Percentiles rank a stretch among this genome's conserved stretches.
Conservation (phyloP, 331 rosid genomes). For the Quercus lobata region DNA sequence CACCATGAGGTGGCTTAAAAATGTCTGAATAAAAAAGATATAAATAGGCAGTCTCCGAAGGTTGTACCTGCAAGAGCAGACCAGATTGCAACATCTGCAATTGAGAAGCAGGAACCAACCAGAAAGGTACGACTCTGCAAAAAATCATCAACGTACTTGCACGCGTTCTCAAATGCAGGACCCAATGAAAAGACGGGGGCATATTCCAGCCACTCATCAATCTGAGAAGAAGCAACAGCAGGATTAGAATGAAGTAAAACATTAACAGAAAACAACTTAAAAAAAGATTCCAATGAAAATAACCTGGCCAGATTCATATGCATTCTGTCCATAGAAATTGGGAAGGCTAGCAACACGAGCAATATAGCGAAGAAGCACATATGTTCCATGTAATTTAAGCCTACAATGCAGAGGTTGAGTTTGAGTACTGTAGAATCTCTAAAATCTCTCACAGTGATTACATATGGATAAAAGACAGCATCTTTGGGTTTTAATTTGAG, state of each 20-base stretch:
- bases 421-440: background rate
- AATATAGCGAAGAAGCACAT: conserved; percentile 63
- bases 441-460: background rate
- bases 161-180: conserved; percentile 78
- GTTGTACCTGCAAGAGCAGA: conserved; percentile 74
- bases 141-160: conserved; percentile 67
- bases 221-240: conserved; percentile 29
- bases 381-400: conserved; percentile 55
- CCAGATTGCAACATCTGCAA: conserved; percentile 91
- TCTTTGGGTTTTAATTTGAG: background rate
- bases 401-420: conserved; percentile 32
- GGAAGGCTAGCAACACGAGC: conserved; percentile 51
- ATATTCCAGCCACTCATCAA: conserved; percentile 82
- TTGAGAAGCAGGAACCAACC: conserved; percentile 56
- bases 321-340: conserved; percentile 62
- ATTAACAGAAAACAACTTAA: background rate
- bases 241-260: too few species aligned
- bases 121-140: conserved; percentile 61
- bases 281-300: conserved; percentile 12
- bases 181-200: conserved; percentile 69
- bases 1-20: conserved; percentile 2
- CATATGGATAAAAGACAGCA: background rate
- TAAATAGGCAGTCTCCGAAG: background rate
- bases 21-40: background rate
- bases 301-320: conserved; percentile 64